Evolutionary conservation across 108 stramenopile species (phyloP), one percentile per base, ranked within the genome.

Genomic region (Skeletonema costatum): DNA sequence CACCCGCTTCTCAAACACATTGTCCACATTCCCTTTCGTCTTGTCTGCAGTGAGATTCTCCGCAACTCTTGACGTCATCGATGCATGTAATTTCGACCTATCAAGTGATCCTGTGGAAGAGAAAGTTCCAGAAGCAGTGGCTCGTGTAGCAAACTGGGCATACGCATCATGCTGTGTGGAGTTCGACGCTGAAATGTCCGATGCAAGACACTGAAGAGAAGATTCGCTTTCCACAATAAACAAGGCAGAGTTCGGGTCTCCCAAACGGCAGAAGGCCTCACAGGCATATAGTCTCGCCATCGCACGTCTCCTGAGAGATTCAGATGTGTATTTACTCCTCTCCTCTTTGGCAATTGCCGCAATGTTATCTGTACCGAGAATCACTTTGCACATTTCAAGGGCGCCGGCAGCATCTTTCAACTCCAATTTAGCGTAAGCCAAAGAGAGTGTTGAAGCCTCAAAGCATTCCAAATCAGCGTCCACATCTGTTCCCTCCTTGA

Each of bases 201-300:
- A 68, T 32, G 44, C 67, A 32, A 30, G 31, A 48, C 48, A 41
- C 17, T 35, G 59, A 5, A 42, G 21, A 46, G 59, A 66, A 12
- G 58, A 66, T 35, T 76, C 86, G 73, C 70, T 66, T 38, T 77
- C 77, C 13, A 93, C 60, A 38, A 73, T 75, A 14, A 80, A 78
- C 73, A 91, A 75, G 11, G 87, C 86, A 6, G 62, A 65, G 3
- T 67, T 46, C 2, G 86, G 39, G 61, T 86, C 76, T 31, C 86
- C 90, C 35, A 91, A 36, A 48, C 41, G 51, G 69, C 85, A 83
- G 7, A 68, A 65, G 6, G 92, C 90, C 74, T 93, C 92, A 11
- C 86, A 78, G 11, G 86, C 88, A 61, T 93, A 93, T 69, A 93
- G 80, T 13, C 86, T 83, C 0, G 86, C 87, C 11, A 87, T 90